phyloP scores from a whole-genome alignment of 2,329 filamentous ascomycete genomes.

The Penicillium capsulatum region DNA sequence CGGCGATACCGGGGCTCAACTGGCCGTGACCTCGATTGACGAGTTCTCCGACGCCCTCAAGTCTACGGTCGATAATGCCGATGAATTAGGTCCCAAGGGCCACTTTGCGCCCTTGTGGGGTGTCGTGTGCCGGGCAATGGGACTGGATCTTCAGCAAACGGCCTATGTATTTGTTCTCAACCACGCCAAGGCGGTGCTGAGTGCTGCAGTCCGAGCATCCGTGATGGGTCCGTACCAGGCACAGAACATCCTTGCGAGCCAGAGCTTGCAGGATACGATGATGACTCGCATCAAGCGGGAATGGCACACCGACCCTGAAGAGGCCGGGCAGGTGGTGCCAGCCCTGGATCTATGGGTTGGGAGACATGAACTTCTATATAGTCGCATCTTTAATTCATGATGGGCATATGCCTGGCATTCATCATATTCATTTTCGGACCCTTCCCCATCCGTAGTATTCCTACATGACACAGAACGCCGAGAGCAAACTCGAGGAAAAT shows the following conservation, averaged over 20 bases:
- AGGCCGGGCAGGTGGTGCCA: conserved; percentile 59
- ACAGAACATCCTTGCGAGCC: conserved; percentile 55
- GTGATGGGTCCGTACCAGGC: conserved; percentile 65
- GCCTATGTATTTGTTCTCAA: conserved; percentile 61
- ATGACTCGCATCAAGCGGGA: conserved; percentile 46
- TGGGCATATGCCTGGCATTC: conserved; percentile 22
- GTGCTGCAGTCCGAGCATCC: conserved; percentile 58
- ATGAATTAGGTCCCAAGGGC: conserved; percentile 41
- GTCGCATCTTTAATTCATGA: conserved; percentile 64
- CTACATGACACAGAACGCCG: conserved; percentile 29
- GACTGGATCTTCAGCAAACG: conserved; percentile 50
- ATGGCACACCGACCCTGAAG: conserved; percentile 48
- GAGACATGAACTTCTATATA: conserved; percentile 62
- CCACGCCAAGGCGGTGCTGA: conserved; percentile 60
- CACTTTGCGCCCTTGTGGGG: conserved; percentile 62
- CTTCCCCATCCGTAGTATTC: conserved; percentile 28
- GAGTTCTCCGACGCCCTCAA: conserved; percentile 41
- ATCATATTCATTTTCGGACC: conserved; percentile 14
- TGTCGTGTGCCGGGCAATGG: conserved; percentile 51
- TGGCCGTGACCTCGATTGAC: conserved; percentile 31
- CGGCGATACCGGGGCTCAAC: conserved; percentile 13
- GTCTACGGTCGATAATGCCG: conserved; percentile 25
- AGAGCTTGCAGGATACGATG: conserved; percentile 51
- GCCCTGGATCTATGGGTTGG: conserved; percentile 62
- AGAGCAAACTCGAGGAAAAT: conserved; percentile 15